Base-by-base conservation (phyloP, 2,329 filamentous ascomycete genomes). In the Colletotrichum spinosum region DNA sequence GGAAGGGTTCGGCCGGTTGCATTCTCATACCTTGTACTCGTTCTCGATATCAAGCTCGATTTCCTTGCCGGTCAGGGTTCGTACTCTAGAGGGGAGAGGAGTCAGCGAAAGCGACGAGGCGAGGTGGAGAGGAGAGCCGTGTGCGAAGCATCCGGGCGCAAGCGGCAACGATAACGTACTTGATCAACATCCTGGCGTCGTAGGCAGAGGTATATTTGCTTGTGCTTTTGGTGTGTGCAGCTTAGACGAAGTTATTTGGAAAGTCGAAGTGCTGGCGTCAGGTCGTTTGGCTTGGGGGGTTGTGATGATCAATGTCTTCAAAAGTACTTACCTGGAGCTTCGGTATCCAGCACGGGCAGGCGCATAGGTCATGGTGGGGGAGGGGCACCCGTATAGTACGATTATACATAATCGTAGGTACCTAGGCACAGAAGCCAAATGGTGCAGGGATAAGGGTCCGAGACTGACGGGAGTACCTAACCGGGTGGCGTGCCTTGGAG, bases 11-110 rank as follows among this genome's bases (percentile, higher is more conserved):
- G 41, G 51, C 48, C 35, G 10, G 25, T 39, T 8, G 15, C 7
- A 25, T 42, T 6, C 10, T 45, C 75, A 72, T 81, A 97, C 94
- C 87, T 94, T 97, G 86, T 97, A 97, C 75, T 93, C 90, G 57
- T 89, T 86, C 84, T 98, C 96, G 77, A 99, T 97, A 76, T 98
- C 94, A 74, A 99, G 89, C 86, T 98, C 95, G 78, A 98, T 98
- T 83, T 99, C 94, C 85, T 98, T 98, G 76, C 96, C 96, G 69
- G 96, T 98, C 70, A 99, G 90, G 69, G 96, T 99, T 77, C 96
- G 92, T 77, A 99, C 95, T 86, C 95, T 99, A 72, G 48, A 46
- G 12, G 12, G 57, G 33, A 37, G 60, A 51, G 46, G 34, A 46
- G 49, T 64, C 15, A 64, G 68, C 35, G 51, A 49, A 45, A 12